Percentiles rank a stretch among this genome's conserved stretches.
Conservation (phyloP, 2,329 filamentous ascomycete species). For the Alternaria tenuissima region DNA sequence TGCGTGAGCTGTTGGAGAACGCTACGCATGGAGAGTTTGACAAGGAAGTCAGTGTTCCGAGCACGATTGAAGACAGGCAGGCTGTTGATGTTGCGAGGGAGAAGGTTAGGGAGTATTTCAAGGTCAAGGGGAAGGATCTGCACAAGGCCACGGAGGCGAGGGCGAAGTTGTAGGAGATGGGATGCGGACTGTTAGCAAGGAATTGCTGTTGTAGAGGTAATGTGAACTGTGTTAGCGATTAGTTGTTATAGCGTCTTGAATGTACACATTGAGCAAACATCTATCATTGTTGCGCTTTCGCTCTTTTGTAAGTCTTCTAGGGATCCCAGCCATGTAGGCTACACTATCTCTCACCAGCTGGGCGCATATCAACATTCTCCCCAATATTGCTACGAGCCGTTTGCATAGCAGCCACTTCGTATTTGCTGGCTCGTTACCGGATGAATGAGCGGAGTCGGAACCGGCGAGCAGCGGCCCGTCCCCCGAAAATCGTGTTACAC, state of each 20-base stretch:
- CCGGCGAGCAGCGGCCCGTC: constrained; percentile 38
- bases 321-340: not conserved
- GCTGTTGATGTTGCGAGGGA: constrained; percentile 77
- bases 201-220: no score
- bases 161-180: constrained; percentile 56
- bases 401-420: constrained; percentile 8
- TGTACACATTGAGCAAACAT: no score
- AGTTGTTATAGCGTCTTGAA: no score
- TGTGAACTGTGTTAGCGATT: no score
- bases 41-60: constrained; percentile 76
- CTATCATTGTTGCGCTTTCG: no score
- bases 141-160: constrained; percentile 50
- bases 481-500: constrained; percentile 20
- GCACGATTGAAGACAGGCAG: constrained; percentile 81
- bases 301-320: no score
- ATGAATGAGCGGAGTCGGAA: constrained; percentile 34
- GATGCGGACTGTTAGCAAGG: not conserved
- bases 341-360: not conserved
- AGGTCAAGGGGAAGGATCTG: constrained; percentile 50
- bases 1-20: constrained; percentile 86
- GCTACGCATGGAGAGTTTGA: constrained; percentile 76
- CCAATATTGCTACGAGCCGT: not conserved
- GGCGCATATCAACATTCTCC: not conserved
- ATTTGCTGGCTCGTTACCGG: constrained; percentile 21
- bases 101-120: constrained; percentile 80